Evolutionary conservation across 1,284 basidiomycete species (phyloP), one percentile per base, ranked within the genome.

Genomic region (Cryptococcus deneoformans): DNA sequence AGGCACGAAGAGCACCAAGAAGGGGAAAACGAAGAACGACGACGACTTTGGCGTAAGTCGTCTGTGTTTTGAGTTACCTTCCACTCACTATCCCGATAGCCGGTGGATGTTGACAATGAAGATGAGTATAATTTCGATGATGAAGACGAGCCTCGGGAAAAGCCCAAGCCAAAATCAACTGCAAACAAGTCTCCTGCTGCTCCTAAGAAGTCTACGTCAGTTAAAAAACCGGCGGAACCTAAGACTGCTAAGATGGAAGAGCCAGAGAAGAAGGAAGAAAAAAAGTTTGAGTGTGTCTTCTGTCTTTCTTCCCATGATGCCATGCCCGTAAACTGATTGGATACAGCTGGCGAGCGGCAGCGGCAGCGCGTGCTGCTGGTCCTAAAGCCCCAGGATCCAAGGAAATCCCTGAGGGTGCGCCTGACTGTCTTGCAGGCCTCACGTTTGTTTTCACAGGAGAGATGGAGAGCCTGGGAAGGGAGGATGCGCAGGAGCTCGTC

Each of bases 391-490:
- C 85, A 6, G 76, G 75, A 6, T 72, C 72, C 40, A 98, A 96
- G 73, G 78, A 84, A 9, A 84, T 98, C 2, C 96, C 95, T 0
- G 82, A 89, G 34, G 84, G 86, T 63, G 71, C 84, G 51, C 86
- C 87, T 0, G 87, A 94, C 67, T 92, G 90, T 72, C 82, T 99
- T 2, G 84, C 87, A 0, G 94, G 94, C 0, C 81, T 99, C 29
- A 84, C 92, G 0, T 88, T 99, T 66, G 96, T 99, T 29, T 99
- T 99, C 66, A 96, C 93, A 0, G 96, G 95, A 10, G 94, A 99
- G 69, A 79, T 99, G 48, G 84, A 83, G 47, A 89, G 88, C 56
- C 85, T 99, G 57, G 86, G 89, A 2, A 84, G 95, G 38, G 92
- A 98, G 6, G 92, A 97, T 67, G 89, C 91, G 0, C 72, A 82